Evolutionary conservation across 306 rosid genomes (phyloP), one percentile per base, ranked within the genome.

Genomic region (Adenanthera pavonina): DNA sequence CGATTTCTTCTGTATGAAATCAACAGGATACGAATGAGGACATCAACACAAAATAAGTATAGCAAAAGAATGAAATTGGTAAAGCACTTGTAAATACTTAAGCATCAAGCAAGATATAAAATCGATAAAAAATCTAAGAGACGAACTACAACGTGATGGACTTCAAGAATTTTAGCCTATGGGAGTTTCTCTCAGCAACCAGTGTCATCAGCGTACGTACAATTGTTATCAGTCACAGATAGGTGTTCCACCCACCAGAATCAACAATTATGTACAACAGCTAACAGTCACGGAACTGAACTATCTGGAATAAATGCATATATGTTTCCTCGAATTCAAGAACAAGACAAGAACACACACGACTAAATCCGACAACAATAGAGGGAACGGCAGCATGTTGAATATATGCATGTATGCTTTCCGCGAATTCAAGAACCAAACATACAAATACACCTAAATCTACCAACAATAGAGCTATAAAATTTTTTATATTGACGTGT

Each of bases 21-120:
- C 6, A 80, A 3, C 79, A 40, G 54, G 9, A 83, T 64, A 73
- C 72, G 36, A 70, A 75, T 75, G 54, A 11, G 7, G 62, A 67
- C 47, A 33, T 59, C 6, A 4, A 7, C 9, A 20, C 65, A 20
- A 59, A 25, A 59, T 25, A 74, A 62, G 3, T 47, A 44, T 40
- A 34, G 35, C 41, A 20, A 38, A 38, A 30, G 25, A 34, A 11
- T 25, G 13, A 70, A 51, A 60, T n/a, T 46, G 66, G 8, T 44
- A 52, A 13, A 44, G 43, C 62, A 60, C 2, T 0, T 0, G 44
- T 16, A 54, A 73, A 38, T 14, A n/a, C 14, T 48, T 64, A 0
- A 47, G 38, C 15, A 11, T 35, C 66, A 25, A 43, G 44, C 6
- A 38, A 43, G 44, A n/a, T 5, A 2, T 56, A 51, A 78, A 65